Evolutionary conservation across 371 early-diverging fungal genomes (phyloP).

Genomic region (Umbelopsis sp.): DNA sequence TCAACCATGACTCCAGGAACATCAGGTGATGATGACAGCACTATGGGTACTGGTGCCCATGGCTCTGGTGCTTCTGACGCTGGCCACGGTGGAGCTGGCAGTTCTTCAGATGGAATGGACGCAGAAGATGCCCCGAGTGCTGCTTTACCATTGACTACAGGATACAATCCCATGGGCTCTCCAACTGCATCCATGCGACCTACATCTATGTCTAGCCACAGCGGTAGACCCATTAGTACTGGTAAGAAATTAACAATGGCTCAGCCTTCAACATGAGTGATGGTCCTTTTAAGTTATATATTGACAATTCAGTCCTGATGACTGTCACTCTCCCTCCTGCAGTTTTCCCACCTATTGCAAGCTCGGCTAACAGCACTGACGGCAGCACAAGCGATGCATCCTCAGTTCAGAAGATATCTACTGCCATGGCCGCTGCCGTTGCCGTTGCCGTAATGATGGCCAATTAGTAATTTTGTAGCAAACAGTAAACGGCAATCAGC

Average conservation of each 20-base stretch:
- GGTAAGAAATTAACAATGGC: not conserved
- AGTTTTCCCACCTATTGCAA: not conserved
- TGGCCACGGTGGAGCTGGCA: no score
- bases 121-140: no score
- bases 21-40: no score
- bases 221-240: not conserved
- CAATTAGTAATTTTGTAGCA: no score
- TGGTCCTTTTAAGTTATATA: not conserved
- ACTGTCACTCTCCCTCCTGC: slow-evolving; percentile 2
- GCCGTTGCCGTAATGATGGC: not conserved
- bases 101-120: no score
- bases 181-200: not conserved
- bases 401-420: not conserved
- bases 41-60: no score
- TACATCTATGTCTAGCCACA: not conserved
- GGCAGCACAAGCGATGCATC: not conserved
- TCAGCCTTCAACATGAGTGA: no score
- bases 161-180: not conserved
- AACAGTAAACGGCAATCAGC: no score
- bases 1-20: no score
- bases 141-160: not conserved
- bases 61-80: no score
- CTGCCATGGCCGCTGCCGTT: not conserved
- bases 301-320: not conserved
- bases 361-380: slow-evolving; percentile 1